Conservation (phyloP, 208 protist genomes). For the Leishmania guyanensis region DNA sequence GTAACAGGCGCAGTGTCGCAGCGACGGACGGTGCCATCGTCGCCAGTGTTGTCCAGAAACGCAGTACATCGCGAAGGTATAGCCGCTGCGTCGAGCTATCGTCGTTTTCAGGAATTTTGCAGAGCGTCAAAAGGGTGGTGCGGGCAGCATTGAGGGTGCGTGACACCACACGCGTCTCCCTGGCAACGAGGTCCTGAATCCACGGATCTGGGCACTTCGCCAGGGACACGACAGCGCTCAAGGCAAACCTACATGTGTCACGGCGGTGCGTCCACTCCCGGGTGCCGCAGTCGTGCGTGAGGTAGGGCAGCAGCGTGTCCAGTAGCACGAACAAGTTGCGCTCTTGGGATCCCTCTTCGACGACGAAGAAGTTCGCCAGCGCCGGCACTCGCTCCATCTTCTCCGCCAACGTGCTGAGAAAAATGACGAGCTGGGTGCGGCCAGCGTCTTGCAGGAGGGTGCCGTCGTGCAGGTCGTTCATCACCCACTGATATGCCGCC, state of each 20-base stretch:
- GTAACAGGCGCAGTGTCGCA: conserved; percentile 31
- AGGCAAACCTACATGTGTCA: conserved; percentile 59
- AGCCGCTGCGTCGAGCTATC: conserved; percentile 58
- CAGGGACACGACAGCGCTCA: conserved; percentile 64
- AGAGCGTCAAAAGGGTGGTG: conserved; percentile 70
- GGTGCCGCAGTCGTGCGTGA: conserved; percentile 50
- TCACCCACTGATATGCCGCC: neutral
- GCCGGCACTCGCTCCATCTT: conserved; percentile 64
- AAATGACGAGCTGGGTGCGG: conserved; percentile 45
- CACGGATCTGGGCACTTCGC: conserved; percentile 69
- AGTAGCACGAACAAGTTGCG: conserved; percentile 37
- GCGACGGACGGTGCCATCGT: conserved; percentile 50
- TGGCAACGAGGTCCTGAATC: conserved; percentile 63
- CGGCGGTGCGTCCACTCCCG: conserved; percentile 45
- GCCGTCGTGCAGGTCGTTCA: conserved; percentile 6
- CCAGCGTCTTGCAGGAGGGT: conserved; percentile 31
- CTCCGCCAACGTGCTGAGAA: conserved; percentile 69
- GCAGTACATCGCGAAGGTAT: conserved; percentile 62
- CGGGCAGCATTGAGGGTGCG: conserved; percentile 46
- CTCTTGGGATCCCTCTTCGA: conserved; percentile 20
- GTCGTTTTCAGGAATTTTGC: conserved; percentile 79
- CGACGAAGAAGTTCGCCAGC: conserved; percentile 57
- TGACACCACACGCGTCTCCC: conserved; percentile 28
- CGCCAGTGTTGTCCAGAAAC: conserved; percentile 60
- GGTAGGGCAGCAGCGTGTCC: conserved; percentile 51